These are phyloP conservation scores for Aspergillus baeticus DNA, from an alignment of 495 filamentous ascomycete species.

Conservation along the genomic window DNA sequence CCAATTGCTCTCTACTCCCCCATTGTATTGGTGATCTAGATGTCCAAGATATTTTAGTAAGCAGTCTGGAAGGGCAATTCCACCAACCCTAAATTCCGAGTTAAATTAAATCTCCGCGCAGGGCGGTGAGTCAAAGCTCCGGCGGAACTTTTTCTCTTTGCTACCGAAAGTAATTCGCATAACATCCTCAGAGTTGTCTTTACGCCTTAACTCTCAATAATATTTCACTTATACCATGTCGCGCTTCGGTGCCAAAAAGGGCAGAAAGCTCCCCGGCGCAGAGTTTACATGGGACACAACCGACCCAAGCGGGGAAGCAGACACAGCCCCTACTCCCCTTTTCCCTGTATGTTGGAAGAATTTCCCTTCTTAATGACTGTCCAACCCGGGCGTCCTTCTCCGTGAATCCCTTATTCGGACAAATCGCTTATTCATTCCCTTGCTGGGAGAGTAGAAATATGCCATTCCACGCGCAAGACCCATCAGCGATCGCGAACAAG, in stretches of 20 bases:
- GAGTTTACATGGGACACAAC: constrained; percentile 41
- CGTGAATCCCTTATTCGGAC: background rate
- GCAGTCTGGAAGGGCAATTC: constrained; percentile 1
- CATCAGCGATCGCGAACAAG: constrained; percentile 33
- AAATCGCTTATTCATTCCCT: background rate
- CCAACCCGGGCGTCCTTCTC: background rate
- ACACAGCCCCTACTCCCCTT: constrained; percentile 43
- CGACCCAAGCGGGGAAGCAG: constrained; percentile 38
- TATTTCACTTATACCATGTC: constrained; percentile 28
- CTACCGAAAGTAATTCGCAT: too few relatives aligned
- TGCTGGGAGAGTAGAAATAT: constrained; percentile 30
- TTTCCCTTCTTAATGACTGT: background rate
- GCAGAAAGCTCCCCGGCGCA: constrained; percentile 38
- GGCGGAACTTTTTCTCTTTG: constrained; percentile 26
- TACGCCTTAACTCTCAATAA: background rate
- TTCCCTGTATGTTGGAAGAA: constrained; percentile 36
- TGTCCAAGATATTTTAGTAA: background rate
- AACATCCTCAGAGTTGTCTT: too few relatives aligned
- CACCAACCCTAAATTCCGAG: constrained; percentile 23
- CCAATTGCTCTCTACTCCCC: background rate
- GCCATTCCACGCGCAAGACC: constrained; percentile 33
- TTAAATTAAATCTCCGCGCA: constrained; percentile 6
- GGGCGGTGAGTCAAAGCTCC: constrained; percentile 23
- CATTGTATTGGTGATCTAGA: background rate
- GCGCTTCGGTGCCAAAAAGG: constrained; percentile 39